Conservation (phyloP, 78 protist species). For the Dictyostelium intermedium region DNA sequence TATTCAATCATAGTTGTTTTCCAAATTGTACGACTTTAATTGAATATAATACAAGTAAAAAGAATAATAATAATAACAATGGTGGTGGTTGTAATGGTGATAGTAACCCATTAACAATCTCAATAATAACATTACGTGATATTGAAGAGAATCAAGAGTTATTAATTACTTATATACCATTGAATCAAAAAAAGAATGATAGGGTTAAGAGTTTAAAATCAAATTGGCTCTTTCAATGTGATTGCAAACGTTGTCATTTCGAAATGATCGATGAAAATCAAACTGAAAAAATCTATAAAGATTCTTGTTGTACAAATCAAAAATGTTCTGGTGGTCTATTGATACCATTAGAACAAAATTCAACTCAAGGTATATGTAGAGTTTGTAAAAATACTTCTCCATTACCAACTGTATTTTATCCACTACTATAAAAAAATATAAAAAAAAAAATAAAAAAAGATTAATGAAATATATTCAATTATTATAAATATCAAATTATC, state of each 20-base stretch:
- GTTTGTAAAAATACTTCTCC: neutral
- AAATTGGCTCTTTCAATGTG: constrained; percentile 47
- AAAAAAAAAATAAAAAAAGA: neutral
- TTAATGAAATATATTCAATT: no score
- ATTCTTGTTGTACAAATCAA: constrained; percentile 9
- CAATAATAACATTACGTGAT: constrained; percentile 21
- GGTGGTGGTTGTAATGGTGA: no score
- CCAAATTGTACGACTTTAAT: constrained; percentile 60
- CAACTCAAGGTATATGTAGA: constrained; percentile 19
- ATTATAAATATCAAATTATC: neutral
- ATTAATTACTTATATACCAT: constrained; percentile 53
- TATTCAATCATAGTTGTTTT: constrained; percentile 56
- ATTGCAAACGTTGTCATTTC: constrained; percentile 24
- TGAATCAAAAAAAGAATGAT: constrained; percentile 23
- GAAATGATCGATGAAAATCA: neutral
- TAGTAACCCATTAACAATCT: constrained; percentile 4
- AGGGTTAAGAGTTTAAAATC: constrained; percentile 20
- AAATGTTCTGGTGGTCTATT: constrained; percentile 24
- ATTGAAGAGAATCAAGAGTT: constrained; percentile 11
- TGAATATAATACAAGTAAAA: neutral
- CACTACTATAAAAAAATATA: neutral
- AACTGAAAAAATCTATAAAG: neutral
- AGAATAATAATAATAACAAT: neutral
- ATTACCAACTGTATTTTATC: neutral
- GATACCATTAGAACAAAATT: neutral